Evolutionary conservation across 352 stramenopile genomes (phyloP).

Genomic region (Phytophthora europaea): DNA sequence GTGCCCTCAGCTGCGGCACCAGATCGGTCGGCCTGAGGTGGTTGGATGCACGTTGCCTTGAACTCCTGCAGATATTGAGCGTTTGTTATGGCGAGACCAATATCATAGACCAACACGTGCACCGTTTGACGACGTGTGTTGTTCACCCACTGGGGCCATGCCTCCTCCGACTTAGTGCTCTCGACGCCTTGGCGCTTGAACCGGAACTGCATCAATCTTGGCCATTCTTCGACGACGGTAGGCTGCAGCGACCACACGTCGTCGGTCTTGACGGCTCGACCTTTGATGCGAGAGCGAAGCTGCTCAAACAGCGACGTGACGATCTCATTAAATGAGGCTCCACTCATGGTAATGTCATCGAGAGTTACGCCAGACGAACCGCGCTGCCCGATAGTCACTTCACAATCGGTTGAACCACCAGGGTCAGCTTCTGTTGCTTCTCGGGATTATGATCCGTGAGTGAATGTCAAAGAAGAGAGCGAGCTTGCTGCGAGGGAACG

Average conservation of each 20-base stretch:
- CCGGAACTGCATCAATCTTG: conserved; percentile 26
- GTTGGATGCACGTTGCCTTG: background rate
- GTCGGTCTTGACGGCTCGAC: conserved; percentile 17
- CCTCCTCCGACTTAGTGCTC: conserved; percentile 2
- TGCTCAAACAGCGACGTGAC: conserved; percentile 11
- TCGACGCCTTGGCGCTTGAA: conserved; percentile 13
- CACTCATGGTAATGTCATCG: background rate
- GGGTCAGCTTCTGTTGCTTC: background rate
- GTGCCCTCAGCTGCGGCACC: background rate
- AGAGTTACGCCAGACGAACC: conserved; percentile 19
- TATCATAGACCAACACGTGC: conserved; percentile 22
- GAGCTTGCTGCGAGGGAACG: background rate
- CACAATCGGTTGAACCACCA: no score
- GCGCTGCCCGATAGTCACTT: conserved; percentile 23
- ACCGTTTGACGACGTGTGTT: conserved; percentile 7
- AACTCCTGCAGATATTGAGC: conserved; percentile 1
- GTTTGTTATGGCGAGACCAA: conserved; percentile 7
- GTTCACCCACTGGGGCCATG: conserved; percentile 23
- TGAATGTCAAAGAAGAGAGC: background rate
- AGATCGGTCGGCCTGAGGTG: background rate
- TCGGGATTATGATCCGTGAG: background rate
- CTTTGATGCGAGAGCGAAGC: background rate
- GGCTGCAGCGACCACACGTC: conserved; percentile 10
- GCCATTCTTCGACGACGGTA: conserved; percentile 2
- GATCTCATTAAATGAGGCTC: conserved; percentile 12